Conservation (phyloP, 352 stramenopile genomes). For the Halophytophthora batemanensis region DNA sequence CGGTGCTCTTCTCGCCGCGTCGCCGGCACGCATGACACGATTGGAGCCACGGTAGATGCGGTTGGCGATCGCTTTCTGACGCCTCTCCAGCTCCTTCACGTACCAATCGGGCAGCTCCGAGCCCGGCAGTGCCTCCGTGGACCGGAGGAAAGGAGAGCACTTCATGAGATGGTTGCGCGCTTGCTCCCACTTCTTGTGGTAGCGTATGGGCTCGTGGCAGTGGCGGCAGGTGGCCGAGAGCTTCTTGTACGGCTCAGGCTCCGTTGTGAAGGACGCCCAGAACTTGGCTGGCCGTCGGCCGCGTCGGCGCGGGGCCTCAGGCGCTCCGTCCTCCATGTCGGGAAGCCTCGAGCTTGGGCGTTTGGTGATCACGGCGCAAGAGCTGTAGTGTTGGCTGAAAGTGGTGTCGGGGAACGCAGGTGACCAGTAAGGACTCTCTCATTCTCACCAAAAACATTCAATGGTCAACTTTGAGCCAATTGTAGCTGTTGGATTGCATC, state of each 20-base stretch:
- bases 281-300: slow-evolving; percentile 44
- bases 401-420: too few species aligned
- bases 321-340: too few species aligned
- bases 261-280: slow-evolving; percentile 55
- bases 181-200: slow-evolving; percentile 68
- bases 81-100: slow-evolving; percentile 34
- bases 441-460: too few species aligned
- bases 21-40: too few species aligned
- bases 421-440: too few species aligned
- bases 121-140: slow-evolving; percentile 27
- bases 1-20: too few species aligned
- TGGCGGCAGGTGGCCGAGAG: slow-evolving; percentile 43
- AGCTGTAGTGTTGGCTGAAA: too few species aligned
- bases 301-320: slow-evolving; percentile 1
- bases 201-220: slow-evolving; percentile 34
- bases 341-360: too few species aligned
- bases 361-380: too few species aligned
- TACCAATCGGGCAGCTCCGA: slow-evolving; percentile 53
- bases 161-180: slow-evolving; percentile 57
- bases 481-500: too few species aligned
- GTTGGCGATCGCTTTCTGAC: slow-evolving; percentile 10
- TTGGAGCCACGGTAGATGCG: neutral
- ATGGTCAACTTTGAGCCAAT: too few species aligned
- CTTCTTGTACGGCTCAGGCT: slow-evolving; percentile 44
- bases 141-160: slow-evolving; percentile 41